Conservation (phyloP, 208 protist genomes). For the Herpetomonas muscarum region DNA sequence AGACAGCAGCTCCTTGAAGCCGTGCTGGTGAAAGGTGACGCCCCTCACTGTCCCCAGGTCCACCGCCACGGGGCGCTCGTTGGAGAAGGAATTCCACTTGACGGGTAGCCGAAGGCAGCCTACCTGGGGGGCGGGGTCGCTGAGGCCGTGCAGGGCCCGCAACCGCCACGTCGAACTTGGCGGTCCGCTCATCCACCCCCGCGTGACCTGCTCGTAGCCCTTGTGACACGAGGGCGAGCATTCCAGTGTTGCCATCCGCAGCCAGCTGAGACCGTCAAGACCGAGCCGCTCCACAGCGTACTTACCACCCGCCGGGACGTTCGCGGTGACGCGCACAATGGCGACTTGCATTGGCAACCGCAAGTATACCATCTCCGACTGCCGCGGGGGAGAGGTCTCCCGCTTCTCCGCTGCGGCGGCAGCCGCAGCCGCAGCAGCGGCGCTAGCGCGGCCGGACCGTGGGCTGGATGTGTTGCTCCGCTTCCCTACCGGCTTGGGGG, state of each 20-base stretch:
- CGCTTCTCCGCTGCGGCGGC: neutral
- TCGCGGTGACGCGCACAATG: slow-evolving; percentile 42
- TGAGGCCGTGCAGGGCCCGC: slow-evolving; percentile 21
- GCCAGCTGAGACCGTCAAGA: slow-evolving; percentile 62
- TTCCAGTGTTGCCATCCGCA: slow-evolving; percentile 24
- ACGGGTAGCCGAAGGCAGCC: neutral
- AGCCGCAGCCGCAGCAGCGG: neutral
- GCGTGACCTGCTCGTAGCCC: slow-evolving; percentile 10
- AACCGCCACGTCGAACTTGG: slow-evolving; percentile 61
- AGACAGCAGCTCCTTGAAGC: slow-evolving; percentile 42
- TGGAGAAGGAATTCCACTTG: slow-evolving; percentile 40
- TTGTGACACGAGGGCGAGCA: neutral
- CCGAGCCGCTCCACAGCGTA: slow-evolving; percentile 72
- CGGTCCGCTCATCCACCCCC: slow-evolving; percentile 28
- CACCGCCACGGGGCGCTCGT: slow-evolving; percentile 13
- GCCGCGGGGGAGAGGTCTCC: neutral
- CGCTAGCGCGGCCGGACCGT: neutral
- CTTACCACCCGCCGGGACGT: slow-evolving; percentile 30
- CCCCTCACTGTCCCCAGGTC: slow-evolving; percentile 21
- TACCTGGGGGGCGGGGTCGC: too few species aligned
- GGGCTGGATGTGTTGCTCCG: too few species aligned
- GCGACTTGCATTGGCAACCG: slow-evolving; percentile 2
- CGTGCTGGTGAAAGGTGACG: slow-evolving; percentile 20
- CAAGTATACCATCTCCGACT: slow-evolving; percentile 4
- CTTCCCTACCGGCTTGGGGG: neutral